Evolutionary conservation across 2,329 filamentous ascomycete species (phyloP).

Genomic region (Tolypocladium paradoxum): DNA sequence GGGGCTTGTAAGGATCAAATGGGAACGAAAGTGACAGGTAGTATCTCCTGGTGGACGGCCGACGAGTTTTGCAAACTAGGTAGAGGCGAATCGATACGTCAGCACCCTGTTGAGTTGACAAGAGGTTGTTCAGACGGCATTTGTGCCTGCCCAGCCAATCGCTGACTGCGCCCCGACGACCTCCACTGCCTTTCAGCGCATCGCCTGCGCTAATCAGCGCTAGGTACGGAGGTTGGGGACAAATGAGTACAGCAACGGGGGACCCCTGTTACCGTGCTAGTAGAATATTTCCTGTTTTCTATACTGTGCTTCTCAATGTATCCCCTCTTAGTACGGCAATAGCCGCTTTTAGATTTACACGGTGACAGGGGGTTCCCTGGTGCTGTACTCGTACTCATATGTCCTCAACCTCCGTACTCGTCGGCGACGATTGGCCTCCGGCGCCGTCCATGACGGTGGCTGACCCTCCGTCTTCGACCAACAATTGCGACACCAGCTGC

Average conservation of each 20-base stretch:
- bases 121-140: not conserved
- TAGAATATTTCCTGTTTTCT: no score
- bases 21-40: no score
- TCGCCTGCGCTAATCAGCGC: not conserved
- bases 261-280: no score
- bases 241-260: no score
- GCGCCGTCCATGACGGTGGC: not conserved
- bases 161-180: not conserved
- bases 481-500: not conserved
- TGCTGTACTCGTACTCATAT: no score
- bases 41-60: not conserved
- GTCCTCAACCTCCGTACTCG: no score
- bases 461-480: not conserved
- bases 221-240: no score
- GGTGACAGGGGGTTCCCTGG: no score
- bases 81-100: not conserved
- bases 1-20: not conserved
- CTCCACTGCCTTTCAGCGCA: not conserved
- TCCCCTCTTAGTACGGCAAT: no score
- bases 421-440: not conserved
- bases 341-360: no score
- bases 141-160: not conserved
- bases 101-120: not conserved
- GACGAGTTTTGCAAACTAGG: not conserved
- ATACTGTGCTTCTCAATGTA: no score